Evolutionary conservation across 2,329 filamentous ascomycete species (phyloP).

Genomic region (Fusarium sp.): DNA sequence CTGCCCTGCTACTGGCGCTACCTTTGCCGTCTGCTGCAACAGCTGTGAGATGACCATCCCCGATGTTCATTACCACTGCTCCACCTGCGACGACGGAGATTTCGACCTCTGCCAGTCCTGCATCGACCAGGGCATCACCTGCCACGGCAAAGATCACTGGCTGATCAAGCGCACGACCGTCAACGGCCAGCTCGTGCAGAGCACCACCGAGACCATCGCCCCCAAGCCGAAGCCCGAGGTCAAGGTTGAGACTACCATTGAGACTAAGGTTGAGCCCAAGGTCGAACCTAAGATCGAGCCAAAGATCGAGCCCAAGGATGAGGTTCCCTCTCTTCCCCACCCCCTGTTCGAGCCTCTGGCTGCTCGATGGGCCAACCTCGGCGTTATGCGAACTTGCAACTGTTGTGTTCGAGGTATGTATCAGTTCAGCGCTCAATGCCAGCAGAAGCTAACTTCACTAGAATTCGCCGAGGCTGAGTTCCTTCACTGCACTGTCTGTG

Average conservation of each 20-base stretch:
- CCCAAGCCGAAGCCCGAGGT: slow-evolving; percentile 60
- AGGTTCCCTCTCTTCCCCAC: slow-evolving; percentile 28
- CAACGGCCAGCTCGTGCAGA: slow-evolving; percentile 80
- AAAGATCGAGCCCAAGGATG: slow-evolving; percentile 27
- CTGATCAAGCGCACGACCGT: slow-evolving; percentile 88
- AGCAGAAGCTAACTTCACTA: slow-evolving; percentile 40
- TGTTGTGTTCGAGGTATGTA: slow-evolving; percentile 60
- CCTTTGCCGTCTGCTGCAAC: slow-evolving; percentile 93
- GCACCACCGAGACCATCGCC: slow-evolving; percentile 80
- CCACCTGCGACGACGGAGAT: slow-evolving; percentile 89
- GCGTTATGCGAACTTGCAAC: slow-evolving; percentile 71
- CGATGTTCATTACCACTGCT: slow-evolving; percentile 91
- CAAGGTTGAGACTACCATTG: slow-evolving; percentile 33
- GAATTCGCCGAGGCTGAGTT: slow-evolving; percentile 80
- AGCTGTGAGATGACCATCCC: slow-evolving; percentile 80
- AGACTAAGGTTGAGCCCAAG: slow-evolving; percentile 34
- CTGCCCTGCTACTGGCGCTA: slow-evolving; percentile 32
- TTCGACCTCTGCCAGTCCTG: slow-evolving; percentile 90
- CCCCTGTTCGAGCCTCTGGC: slow-evolving; percentile 34
- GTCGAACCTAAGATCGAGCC: slow-evolving; percentile 16
- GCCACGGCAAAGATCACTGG: slow-evolving; percentile 84
- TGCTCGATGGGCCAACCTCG: slow-evolving; percentile 34
- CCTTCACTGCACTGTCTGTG: slow-evolving; percentile 82
- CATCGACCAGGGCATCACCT: slow-evolving; percentile 76
- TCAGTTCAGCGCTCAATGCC: neutral